Conservation (phyloP, 75 land plant species). For the Pinus tabuliformis region DNA sequence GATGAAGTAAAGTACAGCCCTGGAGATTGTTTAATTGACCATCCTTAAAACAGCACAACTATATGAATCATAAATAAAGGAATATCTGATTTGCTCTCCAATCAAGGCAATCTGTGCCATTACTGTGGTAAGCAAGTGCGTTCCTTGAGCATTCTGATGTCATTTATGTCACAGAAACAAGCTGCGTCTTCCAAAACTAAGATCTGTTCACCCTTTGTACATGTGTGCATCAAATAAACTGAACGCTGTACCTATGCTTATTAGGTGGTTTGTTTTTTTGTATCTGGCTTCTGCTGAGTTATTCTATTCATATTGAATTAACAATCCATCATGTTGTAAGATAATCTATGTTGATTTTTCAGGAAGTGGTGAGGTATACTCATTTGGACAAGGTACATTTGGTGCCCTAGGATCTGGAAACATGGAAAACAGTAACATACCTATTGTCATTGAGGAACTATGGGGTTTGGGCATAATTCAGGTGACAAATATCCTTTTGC, state of each 20-base stretch:
- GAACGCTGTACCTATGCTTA: not conserved
- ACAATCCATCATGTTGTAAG: not conserved
- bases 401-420: slow-evolving; percentile 47
- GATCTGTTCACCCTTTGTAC: not conserved
- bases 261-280: not conserved
- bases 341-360: slow-evolving; percentile 4
- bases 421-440: slow-evolving; percentile 22
- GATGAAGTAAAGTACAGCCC: too few species aligned
- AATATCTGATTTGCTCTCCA: not conserved
- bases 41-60: not conserved
- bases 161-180: not conserved
- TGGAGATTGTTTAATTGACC: not conserved
- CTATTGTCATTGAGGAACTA: slow-evolving; percentile 21
- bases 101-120: not conserved
- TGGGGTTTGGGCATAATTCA: slow-evolving; percentile 51
- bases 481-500: slow-evolving; percentile 12
- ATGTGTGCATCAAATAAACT: not conserved
- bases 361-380: slow-evolving; percentile 51
- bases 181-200: not conserved
- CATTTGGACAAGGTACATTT: slow-evolving; percentile 47
- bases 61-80: not conserved
- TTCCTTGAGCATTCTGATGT: not conserved
- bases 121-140: not conserved
- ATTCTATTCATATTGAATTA: not conserved
- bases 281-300: not conserved